phyloP scores from a whole-genome alignment of 768 basidiomycete species.

The Calvatia gigantea region DNA sequence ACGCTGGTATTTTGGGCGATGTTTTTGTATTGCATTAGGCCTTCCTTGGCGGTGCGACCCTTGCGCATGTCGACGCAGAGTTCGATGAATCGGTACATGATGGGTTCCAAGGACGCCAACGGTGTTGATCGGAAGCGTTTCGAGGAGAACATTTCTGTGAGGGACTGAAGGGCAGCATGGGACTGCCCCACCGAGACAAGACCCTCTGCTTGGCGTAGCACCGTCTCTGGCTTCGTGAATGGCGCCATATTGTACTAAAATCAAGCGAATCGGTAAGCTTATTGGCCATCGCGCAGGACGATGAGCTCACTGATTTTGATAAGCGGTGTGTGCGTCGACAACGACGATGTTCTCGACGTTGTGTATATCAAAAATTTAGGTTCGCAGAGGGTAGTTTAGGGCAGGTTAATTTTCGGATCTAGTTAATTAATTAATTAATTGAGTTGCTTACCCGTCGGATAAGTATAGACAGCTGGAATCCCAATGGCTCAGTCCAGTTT shows the following conservation, averaged over 20 bases:
- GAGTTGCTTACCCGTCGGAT: no score
- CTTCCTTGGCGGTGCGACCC: constrained; percentile 91
- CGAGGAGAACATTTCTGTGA: constrained; percentile 89
- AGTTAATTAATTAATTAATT: neutral
- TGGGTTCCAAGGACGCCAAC: constrained; percentile 85
- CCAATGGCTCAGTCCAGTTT: no score
- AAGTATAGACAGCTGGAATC: no score
- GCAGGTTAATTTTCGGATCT: neutral
- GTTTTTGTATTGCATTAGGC: constrained; percentile 97
- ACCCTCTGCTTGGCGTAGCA: constrained; percentile 91
- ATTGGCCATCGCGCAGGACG: neutral
- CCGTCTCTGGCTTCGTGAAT: constrained; percentile 86
- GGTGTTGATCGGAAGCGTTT: constrained; percentile 95
- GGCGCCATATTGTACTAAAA: constrained; percentile 63
- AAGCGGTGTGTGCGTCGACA: neutral
- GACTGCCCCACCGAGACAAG: constrained; percentile 90
- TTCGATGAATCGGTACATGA: constrained; percentile 93
- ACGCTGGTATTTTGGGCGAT: constrained; percentile 94
- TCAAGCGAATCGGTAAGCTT: neutral
- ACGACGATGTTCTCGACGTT: constrained; percentile 3
- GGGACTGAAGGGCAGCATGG: constrained; percentile 84
- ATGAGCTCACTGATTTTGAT: constrained; percentile 2
- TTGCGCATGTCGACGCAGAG: constrained; percentile 95
- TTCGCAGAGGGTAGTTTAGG: neutral
- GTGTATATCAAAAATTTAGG: constrained; percentile 10